Conservation (phyloP, 257 asterid species). For the Cruciata laevipes region DNA sequence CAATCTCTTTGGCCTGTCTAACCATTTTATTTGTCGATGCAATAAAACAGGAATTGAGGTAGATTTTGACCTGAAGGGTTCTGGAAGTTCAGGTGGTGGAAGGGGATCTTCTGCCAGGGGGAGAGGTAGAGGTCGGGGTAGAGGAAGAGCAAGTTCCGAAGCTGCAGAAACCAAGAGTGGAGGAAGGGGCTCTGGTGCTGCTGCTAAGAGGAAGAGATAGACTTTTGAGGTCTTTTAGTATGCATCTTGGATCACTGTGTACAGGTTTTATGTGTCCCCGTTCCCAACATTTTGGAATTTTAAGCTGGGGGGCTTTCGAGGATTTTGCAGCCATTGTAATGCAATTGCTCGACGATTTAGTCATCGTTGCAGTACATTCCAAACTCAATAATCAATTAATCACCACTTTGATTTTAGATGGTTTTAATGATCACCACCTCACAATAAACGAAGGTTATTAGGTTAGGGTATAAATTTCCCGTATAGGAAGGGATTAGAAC, state of each 20-base stretch:
- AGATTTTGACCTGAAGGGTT: slow-evolving; percentile 64
- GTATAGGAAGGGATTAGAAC: no score
- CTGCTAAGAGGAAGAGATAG: slow-evolving; percentile 74
- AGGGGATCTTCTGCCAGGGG: slow-evolving; percentile 57
- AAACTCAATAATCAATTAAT: not conserved
- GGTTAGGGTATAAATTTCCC: no score
- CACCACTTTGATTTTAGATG: no score
- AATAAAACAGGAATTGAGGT: slow-evolving; percentile 52
- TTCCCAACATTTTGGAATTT: slow-evolving; percentile 7
- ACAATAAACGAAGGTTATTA: no score
- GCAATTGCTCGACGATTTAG: not conserved
- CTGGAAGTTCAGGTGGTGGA: slow-evolving; percentile 46
- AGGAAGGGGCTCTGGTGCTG: slow-evolving; percentile 42
- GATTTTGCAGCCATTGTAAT: not conserved
- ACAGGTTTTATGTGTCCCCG: not conserved
- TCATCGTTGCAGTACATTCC: not conserved
- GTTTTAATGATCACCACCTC: no score
- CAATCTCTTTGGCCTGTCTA: not conserved
- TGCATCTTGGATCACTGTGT: not conserved
- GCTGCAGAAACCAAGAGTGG: slow-evolving; percentile 35
- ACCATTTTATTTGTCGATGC: not conserved
- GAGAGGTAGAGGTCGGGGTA: slow-evolving; percentile 32
- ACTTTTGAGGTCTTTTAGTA: not conserved
- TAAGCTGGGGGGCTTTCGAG: not conserved
- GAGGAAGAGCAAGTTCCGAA: slow-evolving; percentile 34